Percentiles rank a stretch among this genome's conserved stretches.
These are phyloP conservation scores for Insectozyma bohioensis DNA, from an alignment of 1,139 yeast species.

Conservation along the genomic window DNA sequence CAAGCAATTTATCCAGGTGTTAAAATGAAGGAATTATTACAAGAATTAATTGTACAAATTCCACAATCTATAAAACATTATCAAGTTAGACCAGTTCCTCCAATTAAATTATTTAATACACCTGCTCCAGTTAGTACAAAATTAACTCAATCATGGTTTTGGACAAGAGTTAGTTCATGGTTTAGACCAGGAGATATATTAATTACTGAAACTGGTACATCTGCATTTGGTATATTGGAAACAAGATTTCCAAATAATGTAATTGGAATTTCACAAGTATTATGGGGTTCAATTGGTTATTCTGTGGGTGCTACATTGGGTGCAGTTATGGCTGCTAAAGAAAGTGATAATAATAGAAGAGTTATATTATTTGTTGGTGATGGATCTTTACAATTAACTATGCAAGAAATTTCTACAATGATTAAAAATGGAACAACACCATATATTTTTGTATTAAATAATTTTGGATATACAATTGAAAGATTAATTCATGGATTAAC, in stretches of 20 bases:
- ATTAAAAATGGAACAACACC: slow-evolving; percentile 78
- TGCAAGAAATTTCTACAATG: slow-evolving; percentile 84
- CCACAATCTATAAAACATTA: slow-evolving; percentile 35
- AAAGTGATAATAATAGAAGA: slow-evolving; percentile 65
- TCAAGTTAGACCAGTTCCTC: slow-evolving; percentile 49
- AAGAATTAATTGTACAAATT: slow-evolving; percentile 42
- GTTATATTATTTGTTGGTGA: slow-evolving; percentile 85
- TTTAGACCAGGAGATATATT: slow-evolving; percentile 78
- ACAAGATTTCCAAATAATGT: slow-evolving; percentile 74
- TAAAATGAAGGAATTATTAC: slow-evolving; percentile 71
- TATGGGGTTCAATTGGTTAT: slow-evolving; percentile 91
- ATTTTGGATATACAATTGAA: slow-evolving; percentile 88
- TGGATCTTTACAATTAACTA: slow-evolving; percentile 86
- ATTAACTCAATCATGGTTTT: slow-evolving; percentile 75
- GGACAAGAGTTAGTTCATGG: slow-evolving; percentile 77
- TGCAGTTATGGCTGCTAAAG: slow-evolving; percentile 83
- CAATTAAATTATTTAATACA: slow-evolving; percentile 33
- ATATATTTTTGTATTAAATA: slow-evolving; percentile 78
- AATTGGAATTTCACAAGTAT: slow-evolving; percentile 80
- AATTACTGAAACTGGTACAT: slow-evolving; percentile 86
- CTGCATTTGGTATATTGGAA: slow-evolving; percentile 83
- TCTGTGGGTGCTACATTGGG: slow-evolving; percentile 85
- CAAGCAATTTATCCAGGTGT: slow-evolving; percentile 76
- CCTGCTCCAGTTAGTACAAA: slow-evolving; percentile 26
- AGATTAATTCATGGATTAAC: slow-evolving; percentile 86